phyloP scores from a whole-genome alignment of 257 asterid species.

The Parsonsia alboflavescens region DNA sequence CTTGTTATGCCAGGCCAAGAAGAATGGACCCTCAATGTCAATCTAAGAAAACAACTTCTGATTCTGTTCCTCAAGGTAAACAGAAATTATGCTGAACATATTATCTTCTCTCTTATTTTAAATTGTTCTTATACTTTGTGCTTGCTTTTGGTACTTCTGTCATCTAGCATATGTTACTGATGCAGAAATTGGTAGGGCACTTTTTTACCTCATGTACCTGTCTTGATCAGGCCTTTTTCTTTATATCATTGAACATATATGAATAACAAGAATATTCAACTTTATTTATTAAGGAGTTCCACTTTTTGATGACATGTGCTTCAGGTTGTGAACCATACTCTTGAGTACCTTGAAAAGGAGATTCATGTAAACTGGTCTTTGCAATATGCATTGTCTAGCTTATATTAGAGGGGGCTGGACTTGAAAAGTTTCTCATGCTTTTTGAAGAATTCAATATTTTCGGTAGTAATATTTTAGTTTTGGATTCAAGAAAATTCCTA shows the following conservation, averaged over 20 bases:
- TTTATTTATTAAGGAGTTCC: background rate
- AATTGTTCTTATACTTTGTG: background rate
- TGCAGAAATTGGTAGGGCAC: background rate
- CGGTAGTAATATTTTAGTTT: background rate
- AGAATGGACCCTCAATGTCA: conserved; percentile 14
- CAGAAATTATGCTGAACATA: background rate
- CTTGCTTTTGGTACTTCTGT: background rate
- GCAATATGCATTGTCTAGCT: background rate
- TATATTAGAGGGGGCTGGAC: background rate
- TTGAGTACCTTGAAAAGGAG: background rate
- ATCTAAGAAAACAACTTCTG: conserved; percentile 24
- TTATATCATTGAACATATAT: background rate
- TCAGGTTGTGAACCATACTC: background rate
- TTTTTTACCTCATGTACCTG: background rate
- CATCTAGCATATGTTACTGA: background rate
- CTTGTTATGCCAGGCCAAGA: conserved; percentile 51
- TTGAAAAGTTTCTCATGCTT: background rate
- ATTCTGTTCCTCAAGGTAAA: conserved; percentile 37
- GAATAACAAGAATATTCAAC: background rate
- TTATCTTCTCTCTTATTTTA: background rate
- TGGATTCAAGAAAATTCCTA: background rate
- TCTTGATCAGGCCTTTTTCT: background rate
- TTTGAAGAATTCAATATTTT: background rate
- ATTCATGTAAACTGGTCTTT: background rate
- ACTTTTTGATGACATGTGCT: background rate